Evolutionary conservation across 306 rosid genomes (phyloP).

Genomic region (Sesbania bispinosa): DNA sequence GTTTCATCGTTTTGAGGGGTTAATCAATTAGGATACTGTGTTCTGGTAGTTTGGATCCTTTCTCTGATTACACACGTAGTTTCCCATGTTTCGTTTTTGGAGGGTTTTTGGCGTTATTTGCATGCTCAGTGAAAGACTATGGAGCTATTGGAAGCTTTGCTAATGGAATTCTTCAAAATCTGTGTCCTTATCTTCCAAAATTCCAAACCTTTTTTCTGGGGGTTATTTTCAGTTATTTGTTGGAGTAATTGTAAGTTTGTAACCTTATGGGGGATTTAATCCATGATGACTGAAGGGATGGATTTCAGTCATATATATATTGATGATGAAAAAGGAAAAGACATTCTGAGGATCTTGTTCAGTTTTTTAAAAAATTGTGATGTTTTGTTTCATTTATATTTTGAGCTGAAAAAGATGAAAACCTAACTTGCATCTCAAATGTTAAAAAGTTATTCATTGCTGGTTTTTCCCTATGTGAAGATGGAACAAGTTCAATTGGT

Average conservation of each 20-base stretch:
- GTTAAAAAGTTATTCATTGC: neutral
- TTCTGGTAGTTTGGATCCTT: neutral
- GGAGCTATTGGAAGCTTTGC: neutral
- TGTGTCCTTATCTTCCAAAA: neutral
- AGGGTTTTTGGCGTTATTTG: neutral
- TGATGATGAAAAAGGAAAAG: neutral
- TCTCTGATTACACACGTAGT: neutral
- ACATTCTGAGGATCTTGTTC: neutral
- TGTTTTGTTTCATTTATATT: neutral
- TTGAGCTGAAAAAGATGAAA: neutral
- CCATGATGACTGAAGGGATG: too few species aligned
- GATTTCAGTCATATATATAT: neutral
- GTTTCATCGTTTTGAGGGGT: neutral
- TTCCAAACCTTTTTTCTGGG: neutral
- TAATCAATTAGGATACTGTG: neutral
- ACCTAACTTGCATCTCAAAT: neutral
- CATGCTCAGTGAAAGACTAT: neutral
- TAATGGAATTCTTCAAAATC: neutral
- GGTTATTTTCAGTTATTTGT: neutral
- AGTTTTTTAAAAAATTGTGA: neutral
- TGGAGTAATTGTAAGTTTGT: slow-evolving; percentile 7
- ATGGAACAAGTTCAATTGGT: neutral
- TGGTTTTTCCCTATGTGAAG: slow-evolving; percentile 7
- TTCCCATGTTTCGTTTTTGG: neutral
- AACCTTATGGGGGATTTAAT: neutral